A percentile compares a stretch with the other conserved stretches of the same genome.
Conservation (phyloP, 2,329 filamentous ascomycete species). For the Penicillium hesseltinei region DNA sequence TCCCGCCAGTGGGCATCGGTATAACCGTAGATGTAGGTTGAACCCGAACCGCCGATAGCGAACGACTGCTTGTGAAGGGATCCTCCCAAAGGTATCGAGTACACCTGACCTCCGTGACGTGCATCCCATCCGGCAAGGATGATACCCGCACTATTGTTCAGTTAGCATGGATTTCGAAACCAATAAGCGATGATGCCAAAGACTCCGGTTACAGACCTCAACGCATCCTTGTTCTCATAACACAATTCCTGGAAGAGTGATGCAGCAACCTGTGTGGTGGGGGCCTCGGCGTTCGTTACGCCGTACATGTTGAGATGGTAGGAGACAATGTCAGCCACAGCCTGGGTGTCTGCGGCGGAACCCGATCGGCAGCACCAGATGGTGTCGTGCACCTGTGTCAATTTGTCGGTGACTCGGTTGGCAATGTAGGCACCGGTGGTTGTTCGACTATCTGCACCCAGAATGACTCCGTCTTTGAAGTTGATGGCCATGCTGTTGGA, state of each 20-base stretch:
- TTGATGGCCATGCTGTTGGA: slow-evolving; percentile 87
- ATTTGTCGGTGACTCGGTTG: slow-evolving; percentile 98
- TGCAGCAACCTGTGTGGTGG: slow-evolving; percentile 91
- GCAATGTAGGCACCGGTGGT: slow-evolving; percentile 98
- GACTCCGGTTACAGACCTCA: slow-evolving; percentile 63
- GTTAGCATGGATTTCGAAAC: background rate
- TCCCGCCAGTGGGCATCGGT: slow-evolving; percentile 96
- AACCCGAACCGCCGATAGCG: slow-evolving; percentile 92
- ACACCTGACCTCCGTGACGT: slow-evolving; percentile 92
- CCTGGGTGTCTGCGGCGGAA: slow-evolving; percentile 95
- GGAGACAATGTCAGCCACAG: slow-evolving; percentile 95
- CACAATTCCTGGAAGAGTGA: slow-evolving; percentile 97
- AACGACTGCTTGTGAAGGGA: slow-evolving; percentile 97
- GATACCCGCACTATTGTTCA: slow-evolving; percentile 71
- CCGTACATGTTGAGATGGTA: slow-evolving; percentile 94
- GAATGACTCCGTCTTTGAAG: slow-evolving; percentile 96
- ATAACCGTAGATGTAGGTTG: slow-evolving; percentile 99
- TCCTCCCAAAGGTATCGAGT: slow-evolving; percentile 92
- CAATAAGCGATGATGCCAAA: background rate
- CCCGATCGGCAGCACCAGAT: slow-evolving; percentile 99
- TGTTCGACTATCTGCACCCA: slow-evolving; percentile 93
- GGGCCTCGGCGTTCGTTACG: slow-evolving; percentile 82
- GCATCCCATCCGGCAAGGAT: slow-evolving; percentile 99
- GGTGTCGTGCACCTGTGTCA: slow-evolving; percentile 96
- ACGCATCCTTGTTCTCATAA: slow-evolving; percentile 92